Conservation (phyloP, 2,329 filamentous ascomycete genomes). For the Aspergillus novoparasiticus region DNA sequence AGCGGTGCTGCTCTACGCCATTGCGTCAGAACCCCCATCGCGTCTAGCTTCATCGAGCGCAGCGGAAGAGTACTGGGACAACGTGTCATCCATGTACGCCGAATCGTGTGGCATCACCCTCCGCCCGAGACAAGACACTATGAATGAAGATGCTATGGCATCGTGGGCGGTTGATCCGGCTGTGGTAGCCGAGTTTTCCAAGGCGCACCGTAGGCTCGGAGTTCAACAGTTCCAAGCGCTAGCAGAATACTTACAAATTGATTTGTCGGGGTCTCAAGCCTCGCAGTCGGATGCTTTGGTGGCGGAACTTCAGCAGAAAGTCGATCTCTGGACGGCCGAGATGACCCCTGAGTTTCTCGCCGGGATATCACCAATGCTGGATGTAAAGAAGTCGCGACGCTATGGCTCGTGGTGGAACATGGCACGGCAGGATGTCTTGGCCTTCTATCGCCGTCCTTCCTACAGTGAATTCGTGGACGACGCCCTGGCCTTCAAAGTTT, state of each 20-base stretch:
- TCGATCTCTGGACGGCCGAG: conserved; percentile 19
- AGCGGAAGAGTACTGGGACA: conserved; percentile 75
- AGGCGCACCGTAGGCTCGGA: too few species aligned
- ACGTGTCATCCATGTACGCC: too few species aligned
- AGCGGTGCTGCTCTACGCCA: conserved; percentile 44
- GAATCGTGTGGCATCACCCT: too few species aligned
- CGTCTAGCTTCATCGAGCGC: conserved; percentile 63
- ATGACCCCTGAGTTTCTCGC: too few species aligned
- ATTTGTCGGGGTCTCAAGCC: too few species aligned
- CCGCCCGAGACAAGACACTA: too few species aligned
- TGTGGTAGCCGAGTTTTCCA: too few species aligned
- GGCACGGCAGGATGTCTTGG: conserved; percentile 27
- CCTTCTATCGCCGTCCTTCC: conserved; percentile 8
- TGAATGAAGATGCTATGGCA: too few species aligned
- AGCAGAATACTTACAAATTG: too few species aligned
- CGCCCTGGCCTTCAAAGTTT: neutral
- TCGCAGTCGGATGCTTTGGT: too few species aligned
- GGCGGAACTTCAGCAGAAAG: conserved; percentile 10
- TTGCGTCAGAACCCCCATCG: conserved; percentile 61
- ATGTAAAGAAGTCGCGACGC: conserved; percentile 23
- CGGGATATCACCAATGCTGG: conserved; percentile 16
- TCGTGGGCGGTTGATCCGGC: too few species aligned
- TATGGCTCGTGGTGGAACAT: conserved; percentile 44
- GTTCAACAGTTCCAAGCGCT: too few species aligned
- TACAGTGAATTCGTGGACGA: neutral